Base-by-base conservation (phyloP, 768 basidiomycete species). In the Boletus reticuloceps region DNA sequence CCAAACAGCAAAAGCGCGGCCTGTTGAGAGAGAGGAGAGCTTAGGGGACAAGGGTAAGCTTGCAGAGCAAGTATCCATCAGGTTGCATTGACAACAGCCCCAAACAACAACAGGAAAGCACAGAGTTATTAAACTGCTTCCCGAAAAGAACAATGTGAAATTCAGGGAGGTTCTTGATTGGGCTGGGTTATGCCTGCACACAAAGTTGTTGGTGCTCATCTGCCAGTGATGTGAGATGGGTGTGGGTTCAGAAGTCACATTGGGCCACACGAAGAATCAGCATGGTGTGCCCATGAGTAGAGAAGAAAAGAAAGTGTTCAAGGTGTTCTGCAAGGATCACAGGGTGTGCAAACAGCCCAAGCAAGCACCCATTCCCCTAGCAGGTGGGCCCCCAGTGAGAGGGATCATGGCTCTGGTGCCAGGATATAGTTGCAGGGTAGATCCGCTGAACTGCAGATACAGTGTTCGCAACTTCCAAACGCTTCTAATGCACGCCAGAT, bases 261-360 rank as follows among this genome's bases (percentile, higher is more conserved):
- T 56, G n/a, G 50, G 55, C 27, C 55, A 56, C 2, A 4, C 0
- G 25, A 56, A 47, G 45, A 47, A 52, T 34, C 44, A 56, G 39
- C 55, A 56, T 9, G 17, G 32, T 1, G 6, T 42, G 1, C 4
- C 3, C 12, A 44, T 17, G 1, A 51, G 32, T 27, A 19, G 25
- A 27, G 2, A 43, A 14, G 25, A 44, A 9, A 31, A 27, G 17
- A 2, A 36, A 8, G 32, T 5, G 3, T 51, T 51, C 13, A 1
- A 14, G 3, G 13, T n/a, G 1, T 44, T 44, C 2, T 51, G 50
- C 32, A n/a, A 36, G 32, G n/a, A 34, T 0, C 32, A 11, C 8
- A 4, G 42, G 4, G 42, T 44, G 2, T 51, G n/a, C 3, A 13
- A 44, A 9, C 32, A 5, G 17, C 41, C 49, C n/a, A 29, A 50